Evolutionary conservation across 2,329 filamentous ascomycete species (phyloP).

Genomic region (Neonectria magnoliae): DNA sequence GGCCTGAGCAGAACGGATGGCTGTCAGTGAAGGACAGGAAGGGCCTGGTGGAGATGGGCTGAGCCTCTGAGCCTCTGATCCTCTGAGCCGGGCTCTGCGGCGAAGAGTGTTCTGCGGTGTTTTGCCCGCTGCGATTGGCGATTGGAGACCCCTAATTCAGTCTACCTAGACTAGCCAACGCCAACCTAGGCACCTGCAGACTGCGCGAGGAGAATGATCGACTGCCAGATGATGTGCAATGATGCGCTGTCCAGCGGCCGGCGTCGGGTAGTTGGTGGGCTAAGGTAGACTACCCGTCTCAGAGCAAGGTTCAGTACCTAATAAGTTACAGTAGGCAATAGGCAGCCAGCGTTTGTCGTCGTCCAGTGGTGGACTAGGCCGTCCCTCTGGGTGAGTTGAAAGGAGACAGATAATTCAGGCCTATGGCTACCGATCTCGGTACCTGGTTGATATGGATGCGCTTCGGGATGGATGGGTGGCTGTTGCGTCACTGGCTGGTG

Average conservation of each 20-base stretch:
- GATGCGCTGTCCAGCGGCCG: slow-evolving; percentile 23
- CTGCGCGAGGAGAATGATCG: slow-evolving; percentile 15
- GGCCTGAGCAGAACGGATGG: slow-evolving; percentile 28
- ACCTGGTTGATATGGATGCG: not conserved
- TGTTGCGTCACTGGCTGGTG: slow-evolving; percentile 11
- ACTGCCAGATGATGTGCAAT: slow-evolving; percentile 23
- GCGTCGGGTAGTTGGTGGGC: slow-evolving; percentile 23
- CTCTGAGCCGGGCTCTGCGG: slow-evolving; percentile 8
- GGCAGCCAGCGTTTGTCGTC: not conserved
- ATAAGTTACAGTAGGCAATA: not conserved
- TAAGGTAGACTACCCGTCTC: slow-evolving; percentile 24
- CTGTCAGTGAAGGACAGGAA: slow-evolving; percentile 23
- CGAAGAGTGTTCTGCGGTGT: slow-evolving; percentile 25
- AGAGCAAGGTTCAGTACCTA: slow-evolving; percentile 2
- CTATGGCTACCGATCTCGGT: no score
- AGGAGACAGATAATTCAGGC: no score
- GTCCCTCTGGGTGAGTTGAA: no score
- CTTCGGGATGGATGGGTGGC: not conserved
- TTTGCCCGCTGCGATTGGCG: slow-evolving; percentile 36
- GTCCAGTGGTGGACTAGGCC: not conserved
- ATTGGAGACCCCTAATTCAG: slow-evolving; percentile 9
- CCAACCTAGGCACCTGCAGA: slow-evolving; percentile 28
- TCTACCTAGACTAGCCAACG: not conserved
- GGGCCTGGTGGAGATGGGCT: slow-evolving; percentile 33
- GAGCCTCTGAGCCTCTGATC: slow-evolving; percentile 23